phyloP scores from a whole-genome alignment of 441 rosid genomes.

The Arabidopsis lyrata region DNA sequence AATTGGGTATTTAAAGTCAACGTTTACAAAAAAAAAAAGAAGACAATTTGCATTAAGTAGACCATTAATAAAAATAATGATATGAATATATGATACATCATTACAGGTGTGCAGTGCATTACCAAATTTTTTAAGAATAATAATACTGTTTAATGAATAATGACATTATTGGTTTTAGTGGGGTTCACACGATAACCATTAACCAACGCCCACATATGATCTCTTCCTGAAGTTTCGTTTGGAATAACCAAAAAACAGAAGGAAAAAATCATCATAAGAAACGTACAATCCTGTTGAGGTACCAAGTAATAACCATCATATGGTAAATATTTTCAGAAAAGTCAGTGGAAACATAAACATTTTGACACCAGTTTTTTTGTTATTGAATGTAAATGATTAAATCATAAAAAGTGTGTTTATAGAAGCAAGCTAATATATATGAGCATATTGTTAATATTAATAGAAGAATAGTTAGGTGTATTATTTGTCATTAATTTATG shows the following conservation, averaged over 20 bases:
- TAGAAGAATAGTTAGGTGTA: conserved; percentile 11
- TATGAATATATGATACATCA: neutral
- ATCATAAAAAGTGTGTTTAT: neutral
- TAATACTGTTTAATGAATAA: neutral
- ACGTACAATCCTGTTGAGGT: no score
- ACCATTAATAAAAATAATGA: neutral
- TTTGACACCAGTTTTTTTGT: no score
- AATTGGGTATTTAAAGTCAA: conserved; percentile 33
- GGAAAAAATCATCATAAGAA: no score
- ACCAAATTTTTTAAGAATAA: neutral
- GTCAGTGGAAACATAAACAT: no score
- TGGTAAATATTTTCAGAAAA: no score
- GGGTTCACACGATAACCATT: conserved; percentile 19
- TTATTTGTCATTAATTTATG: conserved; percentile 9
- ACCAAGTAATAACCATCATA: no score
- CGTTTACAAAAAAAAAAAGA: neutral
- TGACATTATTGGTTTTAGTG: conserved; percentile 16
- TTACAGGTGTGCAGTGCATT: conserved; percentile 27
- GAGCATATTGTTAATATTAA: neutral
- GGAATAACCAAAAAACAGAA: no score
- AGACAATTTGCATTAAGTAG: neutral
- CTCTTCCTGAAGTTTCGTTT: neutral
- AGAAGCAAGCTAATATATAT: conserved; percentile 5
- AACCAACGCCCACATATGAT: no score
- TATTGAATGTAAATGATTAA: no score